Percentiles rank a stretch among this genome's conserved stretches.
These are phyloP conservation scores for Tetrahymena borealis DNA, from an alignment of 73 alveolate species.

Conservation along the genomic window DNA sequence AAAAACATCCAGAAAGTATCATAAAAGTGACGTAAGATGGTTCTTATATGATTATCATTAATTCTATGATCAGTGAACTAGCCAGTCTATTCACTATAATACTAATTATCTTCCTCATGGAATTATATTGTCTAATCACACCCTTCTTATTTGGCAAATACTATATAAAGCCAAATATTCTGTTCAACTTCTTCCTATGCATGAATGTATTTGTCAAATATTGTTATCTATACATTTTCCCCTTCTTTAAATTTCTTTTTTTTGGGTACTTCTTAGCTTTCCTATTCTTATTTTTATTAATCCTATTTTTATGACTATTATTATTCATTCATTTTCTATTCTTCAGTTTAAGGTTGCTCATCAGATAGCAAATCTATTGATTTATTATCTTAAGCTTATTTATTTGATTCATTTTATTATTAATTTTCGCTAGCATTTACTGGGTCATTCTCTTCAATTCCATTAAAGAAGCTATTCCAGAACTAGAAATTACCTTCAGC, in stretches of 20 bases:
- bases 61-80: neutral
- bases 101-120: neutral
- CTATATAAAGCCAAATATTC: neutral
- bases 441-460: neutral
- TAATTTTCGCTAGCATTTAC: neutral
- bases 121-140: neutral
- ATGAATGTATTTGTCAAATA: neutral
- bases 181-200: neutral
- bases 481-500: neutral
- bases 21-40: neutral
- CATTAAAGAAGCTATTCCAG: neutral
- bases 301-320: neutral
- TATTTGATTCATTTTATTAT: neutral
- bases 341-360: neutral
- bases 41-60: neutral
- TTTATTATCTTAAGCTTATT: neutral
- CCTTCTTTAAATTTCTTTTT: neutral
- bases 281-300: neutral
- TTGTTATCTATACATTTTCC: neutral
- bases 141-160: neutral
- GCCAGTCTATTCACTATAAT: neutral
- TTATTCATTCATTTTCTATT: too few relatives aligned
- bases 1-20: neutral
- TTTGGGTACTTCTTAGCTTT: neutral
- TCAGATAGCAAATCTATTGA: neutral